phyloP scores from a whole-genome alignment of 192 early-diverging fungal genomes.

The Kickxella alabastrina region DNA sequence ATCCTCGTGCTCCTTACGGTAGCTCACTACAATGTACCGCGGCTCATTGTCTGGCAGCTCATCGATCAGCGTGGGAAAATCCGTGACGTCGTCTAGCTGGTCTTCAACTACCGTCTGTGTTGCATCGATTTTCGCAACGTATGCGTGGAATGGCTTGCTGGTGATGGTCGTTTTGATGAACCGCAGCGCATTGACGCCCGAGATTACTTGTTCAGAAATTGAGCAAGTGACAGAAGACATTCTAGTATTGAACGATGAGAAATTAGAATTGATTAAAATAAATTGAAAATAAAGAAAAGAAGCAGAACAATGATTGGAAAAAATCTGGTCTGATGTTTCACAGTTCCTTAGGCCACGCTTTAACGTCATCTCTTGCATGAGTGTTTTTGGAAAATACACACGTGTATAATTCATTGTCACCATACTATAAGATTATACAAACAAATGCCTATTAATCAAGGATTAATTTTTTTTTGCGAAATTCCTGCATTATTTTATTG shows the following conservation, averaged over 20 bases:
- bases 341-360: too few relatives aligned
- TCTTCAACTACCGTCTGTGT: constrained; percentile 54
- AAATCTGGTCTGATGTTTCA: too few relatives aligned
- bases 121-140: constrained; percentile 54
- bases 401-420: too few relatives aligned
- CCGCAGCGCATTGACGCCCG: constrained; percentile 25
- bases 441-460: too few relatives aligned
- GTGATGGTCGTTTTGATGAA: constrained; percentile 12
- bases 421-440: too few relatives aligned
- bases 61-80: constrained; percentile 57
- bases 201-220: constrained; percentile 8
- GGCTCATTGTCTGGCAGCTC: constrained; percentile 65
- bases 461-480: too few relatives aligned
- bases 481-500: too few relatives aligned
- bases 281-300: background rate
- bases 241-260: too few relatives aligned
- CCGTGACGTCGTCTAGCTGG: constrained; percentile 40
- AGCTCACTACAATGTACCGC: constrained; percentile 51
- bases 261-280: too few relatives aligned
- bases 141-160: constrained; percentile 7
- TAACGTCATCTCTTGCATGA: too few relatives aligned
- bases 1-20: constrained; percentile 28
- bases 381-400: too few relatives aligned
- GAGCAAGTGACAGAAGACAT: constrained; percentile 27
- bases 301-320: too few relatives aligned